Conservation (phyloP, 2,329 filamentous ascomycete genomes). For the Tolypocladium endophyticum region DNA sequence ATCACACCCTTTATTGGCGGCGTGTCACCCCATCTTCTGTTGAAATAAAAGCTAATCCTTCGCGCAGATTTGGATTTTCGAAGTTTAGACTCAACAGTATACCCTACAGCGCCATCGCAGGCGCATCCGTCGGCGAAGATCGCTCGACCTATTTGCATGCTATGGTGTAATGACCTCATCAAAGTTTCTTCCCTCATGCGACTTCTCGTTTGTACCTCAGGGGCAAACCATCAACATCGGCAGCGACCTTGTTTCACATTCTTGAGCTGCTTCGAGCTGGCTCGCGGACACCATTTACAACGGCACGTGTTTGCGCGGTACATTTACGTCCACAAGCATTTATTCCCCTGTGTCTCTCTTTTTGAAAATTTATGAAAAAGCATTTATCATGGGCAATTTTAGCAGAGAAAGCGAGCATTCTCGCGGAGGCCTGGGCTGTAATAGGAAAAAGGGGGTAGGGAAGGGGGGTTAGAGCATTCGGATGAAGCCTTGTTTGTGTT, state of each 20-base stretch:
- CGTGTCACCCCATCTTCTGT: not conserved
- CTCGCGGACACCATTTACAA: not conserved
- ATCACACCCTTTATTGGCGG: not conserved
- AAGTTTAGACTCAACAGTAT: conserved; percentile 19
- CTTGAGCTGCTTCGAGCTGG: not conserved
- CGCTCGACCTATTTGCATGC: conserved; percentile 3
- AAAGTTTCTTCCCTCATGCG: not conserved
- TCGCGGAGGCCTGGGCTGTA: not conserved
- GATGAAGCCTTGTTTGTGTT: not conserved
- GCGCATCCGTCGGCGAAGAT: not conserved
- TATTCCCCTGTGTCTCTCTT: not conserved
- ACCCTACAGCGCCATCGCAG: conserved; percentile 11
- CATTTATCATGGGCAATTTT: not conserved
- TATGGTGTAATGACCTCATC: conserved; percentile 9
- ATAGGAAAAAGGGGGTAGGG: not conserved
- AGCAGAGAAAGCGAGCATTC: not conserved
- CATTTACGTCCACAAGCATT: not conserved
- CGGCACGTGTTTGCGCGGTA: not conserved
- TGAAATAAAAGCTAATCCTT: conserved; percentile 12
- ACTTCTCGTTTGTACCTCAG: not conserved
- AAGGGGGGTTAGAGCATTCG: not conserved
- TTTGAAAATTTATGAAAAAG: not conserved
- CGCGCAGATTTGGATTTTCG: conserved; percentile 37
- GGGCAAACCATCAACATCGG: not conserved
- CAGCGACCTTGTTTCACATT: not conserved